Conservation (phyloP, 192 early-diverging fungal genomes). For the Backusella liffmaniae region DNA sequence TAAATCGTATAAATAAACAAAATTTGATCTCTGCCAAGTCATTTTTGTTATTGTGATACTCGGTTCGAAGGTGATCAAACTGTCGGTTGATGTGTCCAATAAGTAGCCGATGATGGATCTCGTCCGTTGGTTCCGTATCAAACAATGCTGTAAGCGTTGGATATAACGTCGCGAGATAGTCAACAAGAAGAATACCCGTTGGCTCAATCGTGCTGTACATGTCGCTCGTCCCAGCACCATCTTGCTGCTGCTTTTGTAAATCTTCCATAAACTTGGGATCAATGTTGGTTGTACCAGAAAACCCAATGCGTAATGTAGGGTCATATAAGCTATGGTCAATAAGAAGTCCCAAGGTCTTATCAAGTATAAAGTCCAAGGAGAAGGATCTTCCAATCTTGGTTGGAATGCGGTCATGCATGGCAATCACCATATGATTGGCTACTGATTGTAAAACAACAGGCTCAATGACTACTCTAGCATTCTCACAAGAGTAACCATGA, state of each 20-base stretch:
- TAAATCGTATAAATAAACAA: constrained; percentile 3
- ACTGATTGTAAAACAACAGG: neutral
- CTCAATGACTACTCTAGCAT: neutral
- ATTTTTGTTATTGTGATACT: neutral
- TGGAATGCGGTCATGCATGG: constrained; percentile 13
- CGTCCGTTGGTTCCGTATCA: neutral
- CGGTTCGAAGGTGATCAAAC: neutral
- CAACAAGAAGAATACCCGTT: neutral
- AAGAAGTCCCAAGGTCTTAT: constrained; percentile 4
- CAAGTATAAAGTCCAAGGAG: constrained; percentile 17
- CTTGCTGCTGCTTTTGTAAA: neutral
- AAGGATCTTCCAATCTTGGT: neutral
- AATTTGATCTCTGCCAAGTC: neutral
- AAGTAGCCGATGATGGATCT: neutral
- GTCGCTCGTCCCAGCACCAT: neutral
- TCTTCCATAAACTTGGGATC: neutral
- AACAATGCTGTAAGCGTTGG: constrained; percentile 3
- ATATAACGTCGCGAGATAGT: neutral
- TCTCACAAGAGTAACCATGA: neutral
- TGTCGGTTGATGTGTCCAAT: constrained; percentile 7
- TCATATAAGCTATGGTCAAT: neutral
- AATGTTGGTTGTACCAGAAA: neutral
- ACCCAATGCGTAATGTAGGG: neutral
- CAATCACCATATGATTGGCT: constrained; percentile 6
- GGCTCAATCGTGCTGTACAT: neutral